Evolutionary conservation across 345 rosid species (phyloP).

Genomic region (Isatis tinctoria): DNA sequence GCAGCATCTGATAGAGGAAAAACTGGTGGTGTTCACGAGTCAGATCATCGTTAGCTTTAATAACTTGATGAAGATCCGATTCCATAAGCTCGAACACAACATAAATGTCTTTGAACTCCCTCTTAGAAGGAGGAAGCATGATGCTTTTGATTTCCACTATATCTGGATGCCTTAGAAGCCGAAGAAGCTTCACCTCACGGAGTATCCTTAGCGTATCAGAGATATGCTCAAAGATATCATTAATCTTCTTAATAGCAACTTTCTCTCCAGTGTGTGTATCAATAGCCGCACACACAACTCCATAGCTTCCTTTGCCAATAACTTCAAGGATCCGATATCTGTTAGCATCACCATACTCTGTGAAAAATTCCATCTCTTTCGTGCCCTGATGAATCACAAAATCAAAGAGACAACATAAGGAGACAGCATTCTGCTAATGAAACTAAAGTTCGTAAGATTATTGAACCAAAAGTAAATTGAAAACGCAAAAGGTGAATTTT

Average conservation of each 20-base stretch:
- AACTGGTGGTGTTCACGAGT: constrained; percentile 95
- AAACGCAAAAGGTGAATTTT: too few species aligned
- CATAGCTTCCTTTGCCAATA: constrained; percentile 95
- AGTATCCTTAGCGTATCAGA: constrained; percentile 85
- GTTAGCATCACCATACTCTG: constrained; percentile 95
- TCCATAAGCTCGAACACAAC: constrained; percentile 99
- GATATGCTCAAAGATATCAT: constrained; percentile 78
- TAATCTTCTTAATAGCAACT: constrained; percentile 91
- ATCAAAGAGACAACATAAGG: background rate
- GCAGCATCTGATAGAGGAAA: constrained; percentile 94
- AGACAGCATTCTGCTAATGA: background rate
- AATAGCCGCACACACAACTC: constrained; percentile 94
- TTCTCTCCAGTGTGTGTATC: constrained; percentile 92
- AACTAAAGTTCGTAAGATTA: background rate
- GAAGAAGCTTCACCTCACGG: constrained; percentile 85
- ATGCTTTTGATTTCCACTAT: constrained; percentile 90
- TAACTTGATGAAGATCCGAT: constrained; percentile 98
- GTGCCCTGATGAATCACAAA: constrained; percentile 37
- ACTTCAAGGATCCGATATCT: constrained; percentile 80
- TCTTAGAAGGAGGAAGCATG: constrained; percentile 90
- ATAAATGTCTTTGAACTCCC: constrained; percentile 90
- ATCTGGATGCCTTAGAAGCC: constrained; percentile 89
- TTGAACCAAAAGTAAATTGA: background rate
- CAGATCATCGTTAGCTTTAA: constrained; percentile 94
- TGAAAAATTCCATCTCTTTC: constrained; percentile 85